phyloP scores from a whole-genome alignment of 108 stramenopile species.

The Poteriospumella lacustris region DNA sequence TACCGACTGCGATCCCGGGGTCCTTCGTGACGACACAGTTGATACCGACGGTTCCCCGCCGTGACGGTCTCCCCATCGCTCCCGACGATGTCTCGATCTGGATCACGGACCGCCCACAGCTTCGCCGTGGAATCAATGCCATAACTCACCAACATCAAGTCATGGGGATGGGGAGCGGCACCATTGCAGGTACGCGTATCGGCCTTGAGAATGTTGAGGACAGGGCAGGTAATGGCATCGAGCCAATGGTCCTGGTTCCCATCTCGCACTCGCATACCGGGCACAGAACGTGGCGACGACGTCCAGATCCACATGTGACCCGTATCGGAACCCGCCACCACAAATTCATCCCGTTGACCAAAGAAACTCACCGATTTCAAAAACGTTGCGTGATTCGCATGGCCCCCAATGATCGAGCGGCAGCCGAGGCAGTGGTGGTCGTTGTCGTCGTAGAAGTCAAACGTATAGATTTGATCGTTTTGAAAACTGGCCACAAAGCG shows the following conservation, averaged over 20 bases:
- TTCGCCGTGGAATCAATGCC: slow-evolving; percentile 2
- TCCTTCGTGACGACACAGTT: not conserved
- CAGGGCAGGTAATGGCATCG: too few relatives aligned
- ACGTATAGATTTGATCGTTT: slow-evolving; percentile 17
- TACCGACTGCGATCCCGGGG: not conserved
- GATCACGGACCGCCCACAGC: too few relatives aligned
- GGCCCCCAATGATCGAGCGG: not conserved
- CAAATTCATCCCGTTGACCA: slow-evolving; percentile 8
- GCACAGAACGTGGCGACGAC: not conserved
- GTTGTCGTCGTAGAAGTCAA: not conserved
- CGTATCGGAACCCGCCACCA: not conserved
- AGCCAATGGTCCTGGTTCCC: too few relatives aligned
- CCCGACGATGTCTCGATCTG: too few relatives aligned
- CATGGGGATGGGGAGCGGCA: slow-evolving; percentile 3
- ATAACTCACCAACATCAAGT: not conserved
- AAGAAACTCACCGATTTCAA: not conserved
- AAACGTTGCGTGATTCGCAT: slow-evolving; percentile 1
- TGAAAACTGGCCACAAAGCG: not conserved
- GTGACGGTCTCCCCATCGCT: too few relatives aligned
- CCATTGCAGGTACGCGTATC: slow-evolving; percentile 18
- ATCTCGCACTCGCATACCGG: too few relatives aligned
- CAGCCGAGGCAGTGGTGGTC: not conserved
- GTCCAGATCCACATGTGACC: slow-evolving; percentile 19
- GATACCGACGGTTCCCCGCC: too few relatives aligned
- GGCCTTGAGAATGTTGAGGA: slow-evolving; percentile 3